Evolutionary conservation across 768 basidiomycete genomes (phyloP).

Genomic region (Aureoboletus auriporus): DNA sequence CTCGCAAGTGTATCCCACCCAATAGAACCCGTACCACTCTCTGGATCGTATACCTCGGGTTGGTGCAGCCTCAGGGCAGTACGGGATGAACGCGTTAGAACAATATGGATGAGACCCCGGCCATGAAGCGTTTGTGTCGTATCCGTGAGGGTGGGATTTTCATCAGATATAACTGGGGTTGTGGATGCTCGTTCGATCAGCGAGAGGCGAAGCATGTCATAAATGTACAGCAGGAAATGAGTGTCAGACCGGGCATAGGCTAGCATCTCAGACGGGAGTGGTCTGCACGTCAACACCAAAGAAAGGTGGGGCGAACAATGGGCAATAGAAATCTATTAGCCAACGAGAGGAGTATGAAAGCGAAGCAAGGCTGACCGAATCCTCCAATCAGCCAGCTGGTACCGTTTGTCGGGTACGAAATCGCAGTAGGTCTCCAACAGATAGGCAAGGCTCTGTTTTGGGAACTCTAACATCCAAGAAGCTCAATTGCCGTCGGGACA

Average conservation of each 20-base stretch:
- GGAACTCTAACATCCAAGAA: slow-evolving; percentile 53
- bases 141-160: slow-evolving; percentile 1
- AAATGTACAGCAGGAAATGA: slow-evolving; percentile 90
- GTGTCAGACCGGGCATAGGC: slow-evolving; percentile 94
- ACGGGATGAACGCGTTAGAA: slow-evolving; percentile 68
- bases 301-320: background rate
- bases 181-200: slow-evolving; percentile 67
- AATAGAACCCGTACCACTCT: slow-evolving; percentile 56
- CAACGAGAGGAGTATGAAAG: background rate
- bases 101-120: slow-evolving; percentile 51
- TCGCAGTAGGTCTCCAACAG: slow-evolving; percentile 88
- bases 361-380: slow-evolving; percentile 53
- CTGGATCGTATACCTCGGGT: slow-evolving; percentile 65
- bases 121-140: slow-evolving; percentile 15
- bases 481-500: background rate
- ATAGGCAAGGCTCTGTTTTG: slow-evolving; percentile 77
- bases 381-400: slow-evolving; percentile 97
- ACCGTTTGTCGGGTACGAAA: slow-evolving; percentile 89
- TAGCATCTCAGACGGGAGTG: slow-evolving; percentile 85
- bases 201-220: slow-evolving; percentile 84
- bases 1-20: slow-evolving; percentile 78
- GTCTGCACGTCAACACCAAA: slow-evolving; percentile 35
- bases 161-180: slow-evolving; percentile 20
- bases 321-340: background rate
- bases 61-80: slow-evolving; percentile 73